phyloP scores from a whole-genome alignment of 805 yeast genomes.

The Candida pseudoglaebosa region DNA sequence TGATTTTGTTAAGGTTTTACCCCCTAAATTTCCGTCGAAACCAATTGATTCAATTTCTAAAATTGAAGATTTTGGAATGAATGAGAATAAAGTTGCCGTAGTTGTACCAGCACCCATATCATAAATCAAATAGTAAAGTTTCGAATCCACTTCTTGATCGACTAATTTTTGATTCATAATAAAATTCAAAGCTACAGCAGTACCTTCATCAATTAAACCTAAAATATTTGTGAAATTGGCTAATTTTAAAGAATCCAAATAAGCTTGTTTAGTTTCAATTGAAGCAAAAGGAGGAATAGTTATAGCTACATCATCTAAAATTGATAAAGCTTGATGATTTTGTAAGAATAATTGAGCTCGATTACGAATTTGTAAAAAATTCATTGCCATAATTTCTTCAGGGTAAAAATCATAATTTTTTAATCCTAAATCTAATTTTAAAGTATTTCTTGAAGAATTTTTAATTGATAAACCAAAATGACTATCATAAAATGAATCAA shows the following conservation, averaged over 20 bases:
- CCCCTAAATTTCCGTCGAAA: slow-evolving; percentile 66
- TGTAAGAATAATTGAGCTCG: slow-evolving; percentile 64
- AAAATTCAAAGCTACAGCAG: slow-evolving; percentile 85
- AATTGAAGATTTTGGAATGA: slow-evolving; percentile 41
- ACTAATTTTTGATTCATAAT: slow-evolving; percentile 50
- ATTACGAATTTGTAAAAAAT: slow-evolving; percentile 55
- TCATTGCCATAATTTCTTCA: slow-evolving; percentile 87
- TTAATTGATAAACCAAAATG: too few species aligned
- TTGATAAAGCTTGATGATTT: slow-evolving; percentile 45
- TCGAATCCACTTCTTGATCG: slow-evolving; percentile 26
- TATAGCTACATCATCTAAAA: slow-evolving; percentile 63
- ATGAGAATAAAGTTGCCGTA: slow-evolving; percentile 77
- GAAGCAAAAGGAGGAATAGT: slow-evolving; percentile 73
- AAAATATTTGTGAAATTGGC: slow-evolving; percentile 60
- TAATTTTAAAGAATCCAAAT: slow-evolving; percentile 66
- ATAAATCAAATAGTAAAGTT: slow-evolving; percentile 65
- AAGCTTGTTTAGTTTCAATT: slow-evolving; percentile 63
- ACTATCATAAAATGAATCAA: slow-evolving; percentile 41
- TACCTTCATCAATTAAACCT: slow-evolving; percentile 80
- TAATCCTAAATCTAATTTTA: slow-evolving; percentile 44
- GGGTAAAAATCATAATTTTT: slow-evolving; percentile 37
- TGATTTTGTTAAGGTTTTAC: slow-evolving; percentile 64
- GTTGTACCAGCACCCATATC: slow-evolving; percentile 95
- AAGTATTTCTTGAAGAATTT: slow-evolving; percentile 42
- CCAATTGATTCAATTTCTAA: slow-evolving; percentile 73